phyloP scores from a whole-genome alignment of 2,329 filamentous ascomycete genomes.

The Penicillium occitanis region DNA sequence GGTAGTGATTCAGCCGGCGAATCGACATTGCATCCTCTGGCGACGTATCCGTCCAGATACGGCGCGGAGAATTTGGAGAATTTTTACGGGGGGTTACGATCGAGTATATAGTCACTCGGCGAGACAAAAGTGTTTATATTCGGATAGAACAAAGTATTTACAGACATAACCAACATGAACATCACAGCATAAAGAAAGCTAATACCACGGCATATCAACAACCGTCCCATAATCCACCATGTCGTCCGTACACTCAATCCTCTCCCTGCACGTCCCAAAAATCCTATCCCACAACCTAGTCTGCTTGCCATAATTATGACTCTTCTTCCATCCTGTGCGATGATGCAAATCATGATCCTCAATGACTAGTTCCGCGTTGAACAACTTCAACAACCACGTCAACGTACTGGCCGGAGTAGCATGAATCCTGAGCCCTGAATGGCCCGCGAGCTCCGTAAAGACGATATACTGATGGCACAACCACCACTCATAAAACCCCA shows the following conservation, averaged over 20 bases:
- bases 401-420: slow-evolving; percentile 33
- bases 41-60: background rate
- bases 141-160: background rate
- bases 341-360: slow-evolving; percentile 43
- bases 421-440: slow-evolving; percentile 42
- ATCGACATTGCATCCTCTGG: background rate
- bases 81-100: background rate
- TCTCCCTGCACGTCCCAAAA: slow-evolving; percentile 32
- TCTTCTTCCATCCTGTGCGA: slow-evolving; percentile 35
- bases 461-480: slow-evolving; percentile 44
- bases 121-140: background rate
- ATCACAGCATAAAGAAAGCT: background rate
- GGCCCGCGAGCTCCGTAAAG: slow-evolving; percentile 43
- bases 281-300: slow-evolving; percentile 34
- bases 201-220: slow-evolving; percentile 28
- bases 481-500: slow-evolving; percentile 49
- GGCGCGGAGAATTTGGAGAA: background rate
- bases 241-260: slow-evolving; percentile 33
- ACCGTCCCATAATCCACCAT: slow-evolving; percentile 30
- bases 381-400: slow-evolving; percentile 33
- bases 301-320: slow-evolving; percentile 38
- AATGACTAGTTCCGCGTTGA: slow-evolving; percentile 38
- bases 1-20: background rate
- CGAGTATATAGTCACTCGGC: background rate
- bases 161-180: background rate